Percentiles rank a stretch among this genome's conserved stretches.
Evolutionary conservation across 441 rosid species (phyloP).

Genomic region (Gossypium lobatum): DNA sequence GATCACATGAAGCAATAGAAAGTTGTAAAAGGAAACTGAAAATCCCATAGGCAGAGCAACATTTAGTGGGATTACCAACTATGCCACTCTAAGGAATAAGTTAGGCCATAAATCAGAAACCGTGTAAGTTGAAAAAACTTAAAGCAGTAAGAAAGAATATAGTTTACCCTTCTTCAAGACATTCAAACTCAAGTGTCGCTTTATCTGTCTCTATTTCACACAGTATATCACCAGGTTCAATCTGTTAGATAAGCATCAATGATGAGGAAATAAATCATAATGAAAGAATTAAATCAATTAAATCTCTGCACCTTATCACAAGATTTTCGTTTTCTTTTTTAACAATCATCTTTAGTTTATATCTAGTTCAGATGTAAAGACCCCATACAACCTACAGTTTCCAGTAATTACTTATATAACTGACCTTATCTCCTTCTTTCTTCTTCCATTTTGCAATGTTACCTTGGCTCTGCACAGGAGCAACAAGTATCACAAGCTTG

Average conservation of each 20-base stretch:
- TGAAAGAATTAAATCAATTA: constrained; percentile 16
- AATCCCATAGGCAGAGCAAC: not conserved
- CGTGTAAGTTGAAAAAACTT: not conserved
- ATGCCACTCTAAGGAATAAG: not conserved
- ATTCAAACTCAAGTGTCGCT: constrained; percentile 90
- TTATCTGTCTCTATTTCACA: constrained; percentile 98
- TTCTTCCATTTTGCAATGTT: constrained; percentile 85
- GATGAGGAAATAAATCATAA: constrained; percentile 19
- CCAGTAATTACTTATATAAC: constrained; percentile 14
- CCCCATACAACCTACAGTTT: not conserved
- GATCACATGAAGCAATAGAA: constrained; percentile 14
- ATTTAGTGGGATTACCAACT: not conserved
- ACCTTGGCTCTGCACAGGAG: constrained; percentile 74
- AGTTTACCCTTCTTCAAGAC: constrained; percentile 89
- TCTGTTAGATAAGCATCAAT: constrained; percentile 43
- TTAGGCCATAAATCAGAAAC: not conserved
- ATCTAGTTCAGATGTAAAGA: constrained; percentile 10
- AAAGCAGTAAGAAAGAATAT: constrained; percentile 10
- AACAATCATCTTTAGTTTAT: constrained; percentile 15
- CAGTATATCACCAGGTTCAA: constrained; percentile 84
- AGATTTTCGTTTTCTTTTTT: constrained; percentile 4
- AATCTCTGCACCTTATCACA: constrained; percentile 9
- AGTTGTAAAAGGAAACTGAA: not conserved
- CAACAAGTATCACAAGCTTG: constrained; percentile 20
- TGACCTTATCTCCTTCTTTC: constrained; percentile 96